phyloP scores from a whole-genome alignment of 176 grass and related monocot species.

The Triticum dicoccoides region DNA sequence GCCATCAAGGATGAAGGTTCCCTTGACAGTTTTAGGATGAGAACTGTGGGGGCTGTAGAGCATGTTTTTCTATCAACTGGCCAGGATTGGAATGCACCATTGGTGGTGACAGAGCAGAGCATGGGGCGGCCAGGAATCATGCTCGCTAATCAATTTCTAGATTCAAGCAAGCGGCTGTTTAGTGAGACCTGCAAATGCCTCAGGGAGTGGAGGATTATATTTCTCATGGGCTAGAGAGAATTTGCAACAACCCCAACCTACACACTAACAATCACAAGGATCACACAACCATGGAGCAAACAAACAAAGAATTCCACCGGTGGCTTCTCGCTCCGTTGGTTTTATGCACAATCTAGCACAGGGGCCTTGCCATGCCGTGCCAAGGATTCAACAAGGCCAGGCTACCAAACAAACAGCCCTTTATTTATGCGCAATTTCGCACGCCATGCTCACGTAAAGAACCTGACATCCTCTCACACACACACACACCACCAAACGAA shows the following conservation, averaged over 20 bases:
- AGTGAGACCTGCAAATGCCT: background rate
- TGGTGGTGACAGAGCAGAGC: background rate
- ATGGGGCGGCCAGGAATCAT: constrained; percentile 7
- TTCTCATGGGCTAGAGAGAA: constrained; percentile 2
- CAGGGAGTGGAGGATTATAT: background rate
- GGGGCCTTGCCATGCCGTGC: background rate
- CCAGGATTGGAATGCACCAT: background rate
- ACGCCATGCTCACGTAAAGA: constrained; percentile 29
- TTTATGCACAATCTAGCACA: background rate
- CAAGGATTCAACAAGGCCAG: constrained; percentile 2
- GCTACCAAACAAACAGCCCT: background rate
- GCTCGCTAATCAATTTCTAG: background rate
- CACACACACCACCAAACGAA: background rate
- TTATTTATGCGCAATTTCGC: constrained; percentile 21
- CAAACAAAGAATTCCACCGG: constrained; percentile 13
- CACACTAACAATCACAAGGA: constrained; percentile 26
- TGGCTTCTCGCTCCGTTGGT: background rate
- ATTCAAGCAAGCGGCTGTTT: background rate
- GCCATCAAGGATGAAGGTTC: background rate
- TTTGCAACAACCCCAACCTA: background rate
- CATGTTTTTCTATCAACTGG: background rate
- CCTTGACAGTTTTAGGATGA: constrained; percentile 2
- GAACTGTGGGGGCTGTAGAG: background rate
- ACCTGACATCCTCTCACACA: background rate
- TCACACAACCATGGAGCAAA: constrained; percentile 29